Base-by-base conservation (phyloP, 441 rosid genomes). In the Brassica hybrid region DNA sequence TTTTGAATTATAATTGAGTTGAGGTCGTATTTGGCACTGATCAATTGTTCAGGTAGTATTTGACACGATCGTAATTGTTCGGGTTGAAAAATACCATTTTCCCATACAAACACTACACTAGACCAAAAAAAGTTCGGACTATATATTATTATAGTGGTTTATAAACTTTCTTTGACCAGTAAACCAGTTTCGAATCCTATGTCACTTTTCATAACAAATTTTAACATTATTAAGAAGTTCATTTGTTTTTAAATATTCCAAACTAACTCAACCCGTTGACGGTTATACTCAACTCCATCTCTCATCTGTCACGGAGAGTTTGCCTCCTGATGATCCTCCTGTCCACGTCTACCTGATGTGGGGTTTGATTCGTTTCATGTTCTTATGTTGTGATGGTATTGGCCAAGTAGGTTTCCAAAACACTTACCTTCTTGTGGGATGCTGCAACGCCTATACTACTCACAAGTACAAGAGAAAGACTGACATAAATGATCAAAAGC, bases 381-480 rank as follows among this genome's bases (percentile, higher is more conserved):
- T 27, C 5, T 60, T 71, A 54, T 25, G n/a, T 30, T 60, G 54
- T 43, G 62, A 9, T 38, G 19, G n/a, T 43, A 16, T 43, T 73
- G 23, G 13, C 43, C 11, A 54, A 65, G 34, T 69, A 89, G 97
- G 87, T 89, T 91, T 67, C 91, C 97, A 9, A 86, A 36, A 87
- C 61, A 84, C 94, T 1, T 84, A 82, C 66, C 70, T 89, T 80
- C 80, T 91, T 45, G 97, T 89, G 43, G 97, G 94, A 56, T 91
- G 97, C 80, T 91, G 93, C 82, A 91, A 84, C 69, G 97, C 88
- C 71, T 94, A 87, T 48, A 82, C 65, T 61, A 91, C 94, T 19
- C 93, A 87, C 85, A 85, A 79, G 58, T 89, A 50, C 52, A 91
- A 91, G 72, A 91, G 97, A 19, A 91, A 88, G 79, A 91, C 97